phyloP scores from a whole-genome alignment of 495 filamentous ascomycete genomes.

The Penicillium turbatum region DNA sequence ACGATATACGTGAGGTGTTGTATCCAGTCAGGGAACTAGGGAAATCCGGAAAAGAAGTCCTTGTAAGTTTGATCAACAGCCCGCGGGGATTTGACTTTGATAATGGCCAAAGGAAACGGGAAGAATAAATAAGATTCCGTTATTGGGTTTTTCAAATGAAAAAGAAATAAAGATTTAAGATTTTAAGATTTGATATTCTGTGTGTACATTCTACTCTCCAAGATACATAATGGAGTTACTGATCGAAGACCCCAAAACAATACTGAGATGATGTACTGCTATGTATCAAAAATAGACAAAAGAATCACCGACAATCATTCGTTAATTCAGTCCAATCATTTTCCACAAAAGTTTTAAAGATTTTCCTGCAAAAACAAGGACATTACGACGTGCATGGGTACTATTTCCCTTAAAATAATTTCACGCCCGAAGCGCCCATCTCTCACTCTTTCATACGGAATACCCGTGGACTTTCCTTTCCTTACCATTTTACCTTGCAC shows the following conservation, averaged over 20 bases:
- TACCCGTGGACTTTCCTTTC: slow-evolving; percentile 2
- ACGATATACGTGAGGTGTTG: too few relatives aligned
- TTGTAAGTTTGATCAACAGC: background rate
- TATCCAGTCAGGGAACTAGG: background rate
- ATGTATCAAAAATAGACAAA: background rate
- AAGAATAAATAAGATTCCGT: background rate
- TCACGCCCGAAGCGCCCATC: slow-evolving; percentile 11
- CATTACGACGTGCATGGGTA: background rate
- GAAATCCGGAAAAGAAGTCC: background rate
- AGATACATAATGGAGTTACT: too few relatives aligned
- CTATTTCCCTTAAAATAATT: background rate
- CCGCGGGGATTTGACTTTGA: too few relatives aligned
- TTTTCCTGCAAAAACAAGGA: background rate
- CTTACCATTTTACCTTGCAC: slow-evolving; percentile 9
- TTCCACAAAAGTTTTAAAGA: background rate
- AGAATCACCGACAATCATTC: background rate
- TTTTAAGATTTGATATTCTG: too few relatives aligned
- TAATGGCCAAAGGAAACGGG: background rate
- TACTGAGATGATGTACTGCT: too few relatives aligned
- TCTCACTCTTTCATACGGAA: slow-evolving; percentile 7
- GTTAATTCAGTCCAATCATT: background rate
- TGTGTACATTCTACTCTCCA: too few relatives aligned
- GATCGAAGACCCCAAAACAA: too few relatives aligned
- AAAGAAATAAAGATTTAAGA: background rate
- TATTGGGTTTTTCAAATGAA: background rate